phyloP scores from a whole-genome alignment of 345 rosid species.

The Clarkia xantiana region DNA sequence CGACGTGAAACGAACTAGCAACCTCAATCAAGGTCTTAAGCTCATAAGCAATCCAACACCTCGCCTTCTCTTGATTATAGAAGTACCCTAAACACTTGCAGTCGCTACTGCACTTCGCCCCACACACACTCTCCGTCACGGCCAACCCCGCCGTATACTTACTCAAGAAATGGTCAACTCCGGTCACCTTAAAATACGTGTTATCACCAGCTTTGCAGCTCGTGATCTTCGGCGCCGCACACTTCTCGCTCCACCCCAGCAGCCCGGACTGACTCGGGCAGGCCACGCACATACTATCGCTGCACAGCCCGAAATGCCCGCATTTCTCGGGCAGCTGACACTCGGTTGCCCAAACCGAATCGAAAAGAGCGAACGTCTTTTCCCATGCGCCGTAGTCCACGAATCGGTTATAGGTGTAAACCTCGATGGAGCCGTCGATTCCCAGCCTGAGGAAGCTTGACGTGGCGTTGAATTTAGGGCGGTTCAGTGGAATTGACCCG shows the following conservation, averaged over 20 bases:
- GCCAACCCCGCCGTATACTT: slow-evolving; percentile 29
- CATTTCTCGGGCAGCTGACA: slow-evolving; percentile 33
- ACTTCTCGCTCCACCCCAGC: slow-evolving; percentile 26
- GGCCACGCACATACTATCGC: slow-evolving; percentile 34
- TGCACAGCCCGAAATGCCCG: slow-evolving; percentile 34
- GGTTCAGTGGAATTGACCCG: background rate
- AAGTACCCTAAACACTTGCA: slow-evolving; percentile 12
- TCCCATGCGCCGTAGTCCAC: slow-evolving; percentile 26
- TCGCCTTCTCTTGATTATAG: slow-evolving; percentile 7
- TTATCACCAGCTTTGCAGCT: slow-evolving; percentile 19
- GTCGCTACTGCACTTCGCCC: slow-evolving; percentile 27
- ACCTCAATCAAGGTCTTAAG: slow-evolving; percentile 17
- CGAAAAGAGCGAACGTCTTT: slow-evolving; percentile 27
- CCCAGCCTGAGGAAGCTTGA: slow-evolving; percentile 25
- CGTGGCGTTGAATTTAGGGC: slow-evolving; percentile 28
- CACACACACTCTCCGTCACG: slow-evolving; percentile 27
- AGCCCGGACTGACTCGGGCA: slow-evolving; percentile 31
- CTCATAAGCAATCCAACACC: slow-evolving; percentile 24
- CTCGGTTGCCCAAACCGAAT: slow-evolving; percentile 14
- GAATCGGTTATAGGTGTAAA: slow-evolving; percentile 24
- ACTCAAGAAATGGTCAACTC: slow-evolving; percentile 35
- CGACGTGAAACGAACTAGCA: slow-evolving; percentile 16
- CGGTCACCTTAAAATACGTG: slow-evolving; percentile 28
- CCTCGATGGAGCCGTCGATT: slow-evolving; percentile 32
- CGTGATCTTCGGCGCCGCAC: slow-evolving; percentile 15